Evolutionary conservation across 768 basidiomycete species (phyloP).

Genomic region (Galerina sulciceps): DNA sequence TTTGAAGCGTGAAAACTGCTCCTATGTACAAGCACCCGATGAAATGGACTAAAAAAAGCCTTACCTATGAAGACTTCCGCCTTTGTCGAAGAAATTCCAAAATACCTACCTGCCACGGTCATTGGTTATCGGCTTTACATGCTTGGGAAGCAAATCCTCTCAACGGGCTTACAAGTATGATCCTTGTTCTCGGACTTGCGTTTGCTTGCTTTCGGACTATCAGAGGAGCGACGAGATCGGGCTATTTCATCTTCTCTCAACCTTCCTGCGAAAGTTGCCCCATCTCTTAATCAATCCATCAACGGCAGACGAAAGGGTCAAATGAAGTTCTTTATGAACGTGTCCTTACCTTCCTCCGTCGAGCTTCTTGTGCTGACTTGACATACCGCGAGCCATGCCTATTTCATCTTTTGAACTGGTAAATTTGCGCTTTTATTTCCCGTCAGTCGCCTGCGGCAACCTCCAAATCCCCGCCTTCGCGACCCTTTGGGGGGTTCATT

Average conservation of each 20-base stretch:
- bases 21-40: no score
- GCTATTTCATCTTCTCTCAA: constrained; percentile 22
- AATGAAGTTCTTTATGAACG: constrained; percentile 28
- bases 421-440: constrained; percentile 9
- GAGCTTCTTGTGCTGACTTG: constrained; percentile 35
- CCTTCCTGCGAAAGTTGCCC: constrained; percentile 17
- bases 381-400: constrained; percentile 36
- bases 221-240: constrained; percentile 25
- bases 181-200: background rate
- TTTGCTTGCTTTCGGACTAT: background rate
- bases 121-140: no score
- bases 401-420: constrained; percentile 21
- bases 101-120: no score
- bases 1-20: no score
- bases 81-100: no score
- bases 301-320: constrained; percentile 29
- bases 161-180: background rate
- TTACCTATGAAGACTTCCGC: no score
- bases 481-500: constrained; percentile 9
- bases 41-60: no score
- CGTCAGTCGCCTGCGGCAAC: constrained; percentile 19
- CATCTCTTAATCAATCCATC: constrained; percentile 27
- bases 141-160: no score
- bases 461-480: constrained; percentile 18
- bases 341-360: constrained; percentile 27